Evolutionary conservation across 116 monocot genomes (phyloP).

Genomic region (Dioscorea cayenensis): DNA sequence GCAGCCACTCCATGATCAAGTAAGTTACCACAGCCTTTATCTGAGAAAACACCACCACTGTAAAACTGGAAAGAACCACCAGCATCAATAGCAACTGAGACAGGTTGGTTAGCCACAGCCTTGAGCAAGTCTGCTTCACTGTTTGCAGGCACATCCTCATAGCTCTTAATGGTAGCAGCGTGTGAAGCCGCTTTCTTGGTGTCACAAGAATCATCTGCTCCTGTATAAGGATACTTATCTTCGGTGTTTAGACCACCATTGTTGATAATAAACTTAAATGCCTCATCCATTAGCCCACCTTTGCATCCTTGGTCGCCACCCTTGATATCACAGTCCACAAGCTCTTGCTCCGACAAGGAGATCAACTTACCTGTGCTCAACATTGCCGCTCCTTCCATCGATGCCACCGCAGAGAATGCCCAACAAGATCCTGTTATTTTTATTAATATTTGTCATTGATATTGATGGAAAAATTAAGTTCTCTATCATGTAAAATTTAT

Average conservation of each 20-base stretch:
- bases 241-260: neutral
- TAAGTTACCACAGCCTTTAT: neutral
- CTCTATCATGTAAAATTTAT: too few relatives aligned
- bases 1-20: conserved; percentile 15
- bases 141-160: neutral
- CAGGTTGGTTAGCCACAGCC: neutral
- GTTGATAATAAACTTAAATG: neutral
- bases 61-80: neutral
- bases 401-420: conserved; percentile 18
- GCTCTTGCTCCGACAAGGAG: conserved; percentile 29
- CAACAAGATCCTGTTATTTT: conserved; percentile 11
- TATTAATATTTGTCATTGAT: too few relatives aligned
- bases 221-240: neutral
- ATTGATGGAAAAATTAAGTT: too few relatives aligned
- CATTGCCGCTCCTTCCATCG: conserved; percentile 18
- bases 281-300: neutral
- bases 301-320: neutral
- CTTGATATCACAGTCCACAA: conserved; percentile 17
- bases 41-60: neutral
- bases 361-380: conserved; percentile 16
- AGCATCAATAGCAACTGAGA: neutral
- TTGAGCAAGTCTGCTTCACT: neutral
- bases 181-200: neutral
- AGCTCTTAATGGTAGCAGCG: neutral
- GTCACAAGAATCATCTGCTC: neutral